These are phyloP conservation scores for Aeminium ludgeri DNA, from an alignment of 495 filamentous ascomycete species.

Conservation along the genomic window DNA sequence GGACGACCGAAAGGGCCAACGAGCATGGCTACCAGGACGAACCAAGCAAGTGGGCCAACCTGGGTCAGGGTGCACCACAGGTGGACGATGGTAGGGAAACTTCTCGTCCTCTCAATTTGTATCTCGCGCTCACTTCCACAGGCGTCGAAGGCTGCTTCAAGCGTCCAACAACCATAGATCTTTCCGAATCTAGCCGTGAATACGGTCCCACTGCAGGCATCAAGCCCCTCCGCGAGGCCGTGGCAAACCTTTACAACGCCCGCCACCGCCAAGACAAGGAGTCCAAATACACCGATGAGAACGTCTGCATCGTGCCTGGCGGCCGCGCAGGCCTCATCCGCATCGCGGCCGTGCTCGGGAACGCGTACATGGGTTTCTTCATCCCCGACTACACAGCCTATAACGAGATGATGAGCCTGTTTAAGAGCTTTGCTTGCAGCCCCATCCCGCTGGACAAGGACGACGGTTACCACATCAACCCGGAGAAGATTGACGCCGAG, in stretches of 20 bases:
- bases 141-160: constrained; percentile 80
- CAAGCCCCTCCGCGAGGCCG: constrained; percentile 71
- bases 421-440: constrained; percentile 82
- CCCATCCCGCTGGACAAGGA: constrained; percentile 69
- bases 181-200: constrained; percentile 60
- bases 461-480: constrained; percentile 80
- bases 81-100: constrained; percentile 41
- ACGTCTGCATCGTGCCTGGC: constrained; percentile 94
- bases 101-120: no score
- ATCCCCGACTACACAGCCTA: constrained; percentile 56
- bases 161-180: constrained; percentile 65
- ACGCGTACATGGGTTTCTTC: constrained; percentile 51
- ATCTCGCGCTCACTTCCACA: neutral
- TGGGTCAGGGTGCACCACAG: constrained; percentile 89
- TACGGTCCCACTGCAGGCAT: constrained; percentile 92
- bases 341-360: constrained; percentile 84
- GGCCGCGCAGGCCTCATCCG: constrained; percentile 83
- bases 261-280: constrained; percentile 75
- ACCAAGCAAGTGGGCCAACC: constrained; percentile 73
- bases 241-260: constrained; percentile 84
- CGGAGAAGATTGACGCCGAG: constrained; percentile 53
- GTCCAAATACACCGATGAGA: constrained; percentile 96
- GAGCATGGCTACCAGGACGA: constrained; percentile 47
- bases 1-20: constrained; percentile 27
- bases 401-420: constrained; percentile 89